Conservation (phyloP, 495 filamentous ascomycete species). For the Annulohypoxylon bovei region DNA sequence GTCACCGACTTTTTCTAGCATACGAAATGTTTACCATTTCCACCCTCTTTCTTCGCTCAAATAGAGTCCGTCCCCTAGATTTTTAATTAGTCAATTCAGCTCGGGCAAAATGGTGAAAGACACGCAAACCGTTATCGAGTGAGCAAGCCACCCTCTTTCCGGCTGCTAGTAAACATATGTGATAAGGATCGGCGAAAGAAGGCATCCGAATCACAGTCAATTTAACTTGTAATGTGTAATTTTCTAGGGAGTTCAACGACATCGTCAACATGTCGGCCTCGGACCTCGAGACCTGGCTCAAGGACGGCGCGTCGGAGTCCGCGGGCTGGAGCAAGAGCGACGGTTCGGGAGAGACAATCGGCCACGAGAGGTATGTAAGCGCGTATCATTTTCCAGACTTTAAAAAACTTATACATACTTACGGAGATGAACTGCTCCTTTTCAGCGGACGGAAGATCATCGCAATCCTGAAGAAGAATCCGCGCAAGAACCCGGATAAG, state of each 20-base stretch:
- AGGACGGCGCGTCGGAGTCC: constrained; percentile 60
- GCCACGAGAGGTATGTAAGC: constrained; percentile 65
- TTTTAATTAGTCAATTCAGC: not conserved
- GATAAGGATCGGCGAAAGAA: not conserved
- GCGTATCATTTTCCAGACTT: not conserved
- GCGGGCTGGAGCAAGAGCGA: constrained; percentile 69
- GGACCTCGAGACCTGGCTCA: constrained; percentile 71
- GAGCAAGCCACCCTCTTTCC: constrained; percentile 11
- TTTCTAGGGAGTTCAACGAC: constrained; percentile 69
- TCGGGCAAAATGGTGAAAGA: constrained; percentile 66
- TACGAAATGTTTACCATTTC: not conserved
- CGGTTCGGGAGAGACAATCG: constrained; percentile 69
- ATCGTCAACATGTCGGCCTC: constrained; percentile 72
- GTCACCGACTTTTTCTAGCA: not conserved
- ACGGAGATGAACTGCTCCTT: not conserved
- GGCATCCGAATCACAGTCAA: not conserved
- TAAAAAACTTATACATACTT: too few relatives aligned
- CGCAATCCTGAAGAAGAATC: constrained; percentile 69
- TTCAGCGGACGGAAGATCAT: constrained; percentile 71
- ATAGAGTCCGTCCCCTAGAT: not conserved
- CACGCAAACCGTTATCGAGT: constrained; percentile 66
- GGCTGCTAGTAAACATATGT: not conserved
- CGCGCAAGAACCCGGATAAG: constrained; percentile 60
- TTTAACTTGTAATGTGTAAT: not conserved
- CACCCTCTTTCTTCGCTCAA: not conserved